A percentile compares a stretch with the other conserved stretches of the same genome.
These are phyloP conservation scores for Carpinus viminea DNA, from an alignment of 306 rosid species.

Conservation along the genomic window DNA sequence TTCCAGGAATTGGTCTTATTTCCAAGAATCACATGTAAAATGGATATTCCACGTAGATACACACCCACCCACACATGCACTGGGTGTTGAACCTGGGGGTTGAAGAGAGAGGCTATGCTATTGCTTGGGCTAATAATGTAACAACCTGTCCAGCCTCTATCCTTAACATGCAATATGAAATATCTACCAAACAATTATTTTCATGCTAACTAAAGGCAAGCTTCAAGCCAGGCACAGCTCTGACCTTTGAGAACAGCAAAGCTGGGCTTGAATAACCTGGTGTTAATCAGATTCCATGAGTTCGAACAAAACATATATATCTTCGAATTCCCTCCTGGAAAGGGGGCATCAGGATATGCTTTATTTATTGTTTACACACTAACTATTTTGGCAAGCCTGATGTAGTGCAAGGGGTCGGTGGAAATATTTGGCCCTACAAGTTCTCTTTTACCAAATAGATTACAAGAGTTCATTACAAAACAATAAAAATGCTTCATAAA, in stretches of 20 bases:
- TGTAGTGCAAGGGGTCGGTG: not conserved
- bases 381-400: not conserved
- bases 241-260: not conserved
- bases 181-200: no score
- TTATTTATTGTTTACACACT: no score
- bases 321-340: conserved; percentile 99
- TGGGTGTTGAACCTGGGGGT: no score
- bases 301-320: conserved; percentile 96
- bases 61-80: not conserved
- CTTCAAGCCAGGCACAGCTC: not conserved
- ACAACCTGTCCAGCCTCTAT: not conserved
- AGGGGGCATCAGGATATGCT: conserved; percentile 87
- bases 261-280: conserved; percentile 69
- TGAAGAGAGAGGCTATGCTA: no score
- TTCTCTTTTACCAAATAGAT: not conserved
- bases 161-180: no score
- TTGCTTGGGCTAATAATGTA: not conserved
- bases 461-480: not conserved
- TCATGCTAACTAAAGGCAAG: not conserved
- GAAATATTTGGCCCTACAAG: not conserved
- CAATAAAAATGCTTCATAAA: not conserved
- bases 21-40: not conserved
- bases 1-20: not conserved
- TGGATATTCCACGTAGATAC: not conserved
- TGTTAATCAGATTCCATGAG: conserved; percentile 99